These are phyloP conservation scores for Beta macrorhiza DNA, from an alignment of 179 eudicot species.

Conservation along the genomic window DNA sequence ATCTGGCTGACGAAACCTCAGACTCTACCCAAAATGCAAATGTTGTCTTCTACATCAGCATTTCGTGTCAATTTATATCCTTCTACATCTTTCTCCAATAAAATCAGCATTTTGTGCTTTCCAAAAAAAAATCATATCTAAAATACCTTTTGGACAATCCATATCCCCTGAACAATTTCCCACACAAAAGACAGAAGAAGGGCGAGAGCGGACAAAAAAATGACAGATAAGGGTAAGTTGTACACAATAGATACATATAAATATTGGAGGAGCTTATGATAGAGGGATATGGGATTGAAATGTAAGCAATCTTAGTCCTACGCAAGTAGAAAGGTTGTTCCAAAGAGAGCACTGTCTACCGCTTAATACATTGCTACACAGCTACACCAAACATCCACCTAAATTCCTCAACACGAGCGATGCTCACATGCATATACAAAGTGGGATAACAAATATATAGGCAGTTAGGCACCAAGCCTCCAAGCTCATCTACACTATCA, in stretches of 20 bases:
- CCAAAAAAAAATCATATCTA: not conserved
- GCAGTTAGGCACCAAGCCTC: not conserved
- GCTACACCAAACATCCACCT: not conserved
- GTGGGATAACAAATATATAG: not conserved
- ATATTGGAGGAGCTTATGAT: not conserved
- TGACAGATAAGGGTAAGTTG: too few species aligned
- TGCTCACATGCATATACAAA: not conserved
- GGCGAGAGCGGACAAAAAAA: too few species aligned
- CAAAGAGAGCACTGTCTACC: not conserved
- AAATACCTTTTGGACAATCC: not conserved
- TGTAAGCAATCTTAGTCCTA: not conserved
- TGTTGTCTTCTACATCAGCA: not conserved
- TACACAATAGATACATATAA: too few species aligned
- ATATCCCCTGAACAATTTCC: too few species aligned
- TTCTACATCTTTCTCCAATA: not conserved
- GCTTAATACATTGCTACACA: not conserved
- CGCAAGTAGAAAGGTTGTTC: not conserved
- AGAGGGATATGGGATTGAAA: not conserved
- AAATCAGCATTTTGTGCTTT: not conserved
- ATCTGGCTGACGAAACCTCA: not conserved
- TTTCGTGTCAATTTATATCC: not conserved
- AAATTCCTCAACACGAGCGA: not conserved
- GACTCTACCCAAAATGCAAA: not conserved
- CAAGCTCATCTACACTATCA: not conserved
- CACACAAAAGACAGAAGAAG: too few species aligned